These are phyloP conservation scores for Aureobasidium sp. DNA, from an alignment of 2,329 filamentous ascomycete genomes.

Conservation along the genomic window DNA sequence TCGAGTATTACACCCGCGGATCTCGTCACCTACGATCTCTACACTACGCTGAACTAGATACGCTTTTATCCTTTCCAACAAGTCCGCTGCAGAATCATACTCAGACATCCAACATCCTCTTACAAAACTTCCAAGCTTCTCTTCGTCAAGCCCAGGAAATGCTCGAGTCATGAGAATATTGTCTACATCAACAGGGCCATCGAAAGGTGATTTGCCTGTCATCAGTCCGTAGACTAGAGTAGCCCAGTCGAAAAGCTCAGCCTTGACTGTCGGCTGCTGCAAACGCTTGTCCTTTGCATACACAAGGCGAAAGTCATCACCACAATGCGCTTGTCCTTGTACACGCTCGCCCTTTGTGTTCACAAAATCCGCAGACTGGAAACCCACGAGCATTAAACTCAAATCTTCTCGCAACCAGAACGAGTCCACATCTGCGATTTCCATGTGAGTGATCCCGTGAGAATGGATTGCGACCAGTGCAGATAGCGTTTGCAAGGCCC, in stretches of 20 bases:
- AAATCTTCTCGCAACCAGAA: not conserved
- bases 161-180: not conserved
- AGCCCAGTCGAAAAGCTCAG: not conserved
- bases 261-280: not conserved
- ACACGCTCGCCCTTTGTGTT: not conserved
- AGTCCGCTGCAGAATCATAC: not conserved
- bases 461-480: not conserved
- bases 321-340: not conserved
- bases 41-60: no score
- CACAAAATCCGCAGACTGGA: not conserved
- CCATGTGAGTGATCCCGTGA: not conserved
- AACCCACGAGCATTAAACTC: not conserved
- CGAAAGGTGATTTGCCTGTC: not conserved
- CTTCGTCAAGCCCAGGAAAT: not conserved
- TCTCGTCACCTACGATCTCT: no score
- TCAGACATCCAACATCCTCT: not conserved
- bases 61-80: no score
- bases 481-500: not conserved
- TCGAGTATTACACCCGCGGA: no score
- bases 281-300: not conserved
- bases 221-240: not conserved
- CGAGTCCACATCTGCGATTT: not conserved
- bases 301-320: not conserved
- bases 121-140: not conserved
- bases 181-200: not conserved